Conservation (phyloP, 768 basidiomycete species). For the Cystofilobasidium macerans region DNA sequence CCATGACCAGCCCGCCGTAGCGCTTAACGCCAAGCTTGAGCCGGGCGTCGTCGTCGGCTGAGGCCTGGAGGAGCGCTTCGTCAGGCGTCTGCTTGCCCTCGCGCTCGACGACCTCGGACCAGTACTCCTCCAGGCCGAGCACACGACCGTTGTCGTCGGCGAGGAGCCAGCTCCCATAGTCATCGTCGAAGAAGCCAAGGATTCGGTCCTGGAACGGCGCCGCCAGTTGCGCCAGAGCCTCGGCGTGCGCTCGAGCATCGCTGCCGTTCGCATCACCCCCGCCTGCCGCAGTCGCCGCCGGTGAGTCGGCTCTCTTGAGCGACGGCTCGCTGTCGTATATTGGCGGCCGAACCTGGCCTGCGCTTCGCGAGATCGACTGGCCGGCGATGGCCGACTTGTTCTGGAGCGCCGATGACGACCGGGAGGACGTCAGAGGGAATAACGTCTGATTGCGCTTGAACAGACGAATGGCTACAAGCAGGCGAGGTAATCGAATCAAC, state of each 20-base stretch:
- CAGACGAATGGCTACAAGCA: background rate
- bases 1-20: background rate
- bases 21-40: background rate
- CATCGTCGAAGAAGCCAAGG: conserved; percentile 15
- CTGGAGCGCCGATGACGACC: background rate
- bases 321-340: background rate
- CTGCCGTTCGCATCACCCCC: too few species aligned
- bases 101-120: conserved; percentile 1
- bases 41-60: background rate
- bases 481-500: background rate
- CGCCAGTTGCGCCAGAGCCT: background rate
- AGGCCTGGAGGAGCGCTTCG: background rate
- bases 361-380: background rate
- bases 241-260: too few species aligned
- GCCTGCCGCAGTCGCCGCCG: too few species aligned
- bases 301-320: too few species aligned
- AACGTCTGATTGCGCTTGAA: background rate
- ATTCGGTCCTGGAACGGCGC: conserved; percentile 14
- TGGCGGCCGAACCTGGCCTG: background rate
- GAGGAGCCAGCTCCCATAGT: conserved; percentile 7
- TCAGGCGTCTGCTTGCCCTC: background rate
- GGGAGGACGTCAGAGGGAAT: background rate
- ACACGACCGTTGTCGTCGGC: background rate
- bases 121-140: conserved; percentile 12
- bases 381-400: background rate